Evolutionary conservation across 768 basidiomycete species (phyloP).

Genomic region (Hydnomerulius pinastri): DNA sequence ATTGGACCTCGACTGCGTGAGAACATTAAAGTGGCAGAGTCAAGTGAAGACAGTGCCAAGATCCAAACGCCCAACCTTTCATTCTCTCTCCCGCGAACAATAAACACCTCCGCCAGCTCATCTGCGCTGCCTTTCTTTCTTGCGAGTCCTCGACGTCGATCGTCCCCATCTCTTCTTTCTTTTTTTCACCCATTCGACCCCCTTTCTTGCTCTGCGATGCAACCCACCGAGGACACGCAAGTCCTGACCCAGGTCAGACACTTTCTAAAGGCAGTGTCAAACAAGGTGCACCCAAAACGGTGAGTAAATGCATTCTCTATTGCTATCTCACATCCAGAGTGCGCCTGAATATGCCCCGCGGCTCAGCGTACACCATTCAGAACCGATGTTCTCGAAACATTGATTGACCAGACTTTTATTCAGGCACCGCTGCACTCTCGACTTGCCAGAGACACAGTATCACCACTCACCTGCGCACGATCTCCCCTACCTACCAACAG

Average conservation of each 20-base stretch:
- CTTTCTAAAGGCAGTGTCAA: constrained; percentile 17
- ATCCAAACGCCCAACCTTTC: background rate
- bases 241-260: constrained; percentile 20
- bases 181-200: background rate
- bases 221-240: background rate
- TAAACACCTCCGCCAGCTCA: background rate
- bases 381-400: background rate
- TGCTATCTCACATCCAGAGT: background rate
- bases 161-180: constrained; percentile 3
- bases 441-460: constrained; percentile 14
- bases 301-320: constrained; percentile 8
- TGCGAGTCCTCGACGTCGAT: background rate
- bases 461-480: constrained; percentile 33
- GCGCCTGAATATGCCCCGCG: background rate
- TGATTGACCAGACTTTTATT: constrained; percentile 4
- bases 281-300: constrained; percentile 20
- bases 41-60: too few species aligned
- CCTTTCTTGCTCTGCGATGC: constrained; percentile 15
- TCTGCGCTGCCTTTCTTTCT: background rate
- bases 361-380: background rate
- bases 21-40: background rate
- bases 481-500: constrained; percentile 54
- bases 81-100: background rate
- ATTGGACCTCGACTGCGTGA: too few species aligned
- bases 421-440: constrained; percentile 8